Evolutionary conservation across 192 early-diverging fungal genomes (phyloP), one percentile per base, ranked within the genome.

Genomic region (Coemansia sp.): DNA sequence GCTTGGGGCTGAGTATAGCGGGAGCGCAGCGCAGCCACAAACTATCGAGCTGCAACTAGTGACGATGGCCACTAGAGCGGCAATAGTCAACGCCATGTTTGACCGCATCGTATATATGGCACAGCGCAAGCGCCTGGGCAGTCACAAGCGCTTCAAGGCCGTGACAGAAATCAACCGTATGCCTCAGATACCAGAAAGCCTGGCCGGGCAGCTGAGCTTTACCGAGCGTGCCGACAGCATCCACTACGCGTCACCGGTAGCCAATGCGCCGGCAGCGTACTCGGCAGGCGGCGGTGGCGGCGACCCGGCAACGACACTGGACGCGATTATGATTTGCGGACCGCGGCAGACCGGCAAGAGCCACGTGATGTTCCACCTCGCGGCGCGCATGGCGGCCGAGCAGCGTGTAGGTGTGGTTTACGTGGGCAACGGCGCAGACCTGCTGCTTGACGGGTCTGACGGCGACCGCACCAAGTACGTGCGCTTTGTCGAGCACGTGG

Each of bases 301-400:
- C 33, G 50, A 38, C 17, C 23, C 40, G 53, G 53, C 40, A 3
- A 9, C 18, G 11, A 18, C 13, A 14, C 33, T 62, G 3, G 60
- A 62, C 12, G 41, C 55, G 22, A 34, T 62, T 14, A 19, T 62
- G 3, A 42, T 71, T 18, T 17, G 23, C 14, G 69, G 69, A 0
- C 69, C 69, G 41, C 62, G 69, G 11, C 69, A 71, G 11, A 40
- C 61, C 0, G 69, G 69, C 18, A 71, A 71, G 49, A 61, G 57
- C 62, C 69, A 71, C 38, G 30, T 71, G 6, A 64, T 71, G 58
- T 21, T 66, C 15, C 53, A 66, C 11, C 24, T 71, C 1, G 62
- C 62, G 1, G 62, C 55, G 48, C 57, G 43, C 5, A 47, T 71
- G 34, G 44, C 59, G 24, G 55, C 58, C 17, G 69, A 60, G 33